Evolutionary conservation across 495 filamentous ascomycete species (phyloP).

Genomic region (Aspergillus haitiensis): DNA sequence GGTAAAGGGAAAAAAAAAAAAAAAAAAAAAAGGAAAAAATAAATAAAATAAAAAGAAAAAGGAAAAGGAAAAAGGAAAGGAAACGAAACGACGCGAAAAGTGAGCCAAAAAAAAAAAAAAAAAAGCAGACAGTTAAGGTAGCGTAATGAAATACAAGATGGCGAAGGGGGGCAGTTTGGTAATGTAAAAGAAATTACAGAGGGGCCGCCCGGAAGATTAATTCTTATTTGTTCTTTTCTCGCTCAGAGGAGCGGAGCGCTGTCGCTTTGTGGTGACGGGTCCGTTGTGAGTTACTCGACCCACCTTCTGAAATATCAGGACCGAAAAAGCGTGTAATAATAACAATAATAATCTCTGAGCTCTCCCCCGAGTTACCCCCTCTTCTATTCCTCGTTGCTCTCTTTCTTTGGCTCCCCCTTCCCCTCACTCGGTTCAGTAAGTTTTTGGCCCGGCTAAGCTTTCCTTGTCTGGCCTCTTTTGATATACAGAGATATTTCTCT

Average conservation of each 20-base stretch:
- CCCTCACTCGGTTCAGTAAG: constrained; percentile 14
- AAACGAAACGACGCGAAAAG: no score
- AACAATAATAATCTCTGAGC: constrained; percentile 11
- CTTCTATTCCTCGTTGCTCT: neutral
- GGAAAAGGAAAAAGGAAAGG: constrained; percentile 13
- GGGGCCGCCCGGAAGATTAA: constrained; percentile 24
- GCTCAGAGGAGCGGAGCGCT: constrained; percentile 22
- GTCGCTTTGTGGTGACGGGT: constrained; percentile 33
- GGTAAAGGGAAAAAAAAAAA: constrained; percentile 19
- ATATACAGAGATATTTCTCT: constrained; percentile 3
- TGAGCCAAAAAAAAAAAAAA: neutral
- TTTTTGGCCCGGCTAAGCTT: constrained; percentile 29
- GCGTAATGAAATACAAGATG: constrained; percentile 20
- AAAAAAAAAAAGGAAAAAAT: neutral
- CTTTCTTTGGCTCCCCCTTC: constrained; percentile 24
- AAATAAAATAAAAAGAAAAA: constrained; percentile 15
- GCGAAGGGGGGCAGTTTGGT: constrained; percentile 25
- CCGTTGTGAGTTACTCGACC: constrained; percentile 27
- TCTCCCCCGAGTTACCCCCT: neutral
- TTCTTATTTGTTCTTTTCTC: constrained; percentile 25
- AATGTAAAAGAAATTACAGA: constrained; percentile 17
- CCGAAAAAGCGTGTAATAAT: constrained; percentile 12
- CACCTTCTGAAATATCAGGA: constrained; percentile 26
- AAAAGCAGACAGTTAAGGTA: constrained; percentile 7
- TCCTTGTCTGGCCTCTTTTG: constrained; percentile 26